Base-by-base conservation (phyloP, 352 stramenopile genomes). In the Phytophthora hybrid region DNA sequence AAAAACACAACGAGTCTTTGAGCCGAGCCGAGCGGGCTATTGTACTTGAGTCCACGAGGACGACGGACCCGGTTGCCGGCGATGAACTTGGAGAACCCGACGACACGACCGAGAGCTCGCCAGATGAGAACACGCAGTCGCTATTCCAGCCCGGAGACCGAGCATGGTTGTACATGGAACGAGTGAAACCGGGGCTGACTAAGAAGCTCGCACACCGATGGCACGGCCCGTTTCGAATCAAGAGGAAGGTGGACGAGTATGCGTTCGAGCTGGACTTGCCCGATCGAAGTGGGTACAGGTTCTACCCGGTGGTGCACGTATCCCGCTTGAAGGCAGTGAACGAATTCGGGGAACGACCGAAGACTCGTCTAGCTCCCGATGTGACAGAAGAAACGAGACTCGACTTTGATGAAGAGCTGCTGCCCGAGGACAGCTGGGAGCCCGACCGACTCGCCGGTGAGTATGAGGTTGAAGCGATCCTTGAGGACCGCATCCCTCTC, bases 61-160 rank as follows among this genome's bases (percentile, higher is more conserved):
- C 5, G 3, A 4, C 0, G 29, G 8, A 4, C 29, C 6, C 29
- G 8, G 29, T 4, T 0, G 4, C 3, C 0, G 6, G 4, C 29
- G 29, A 31, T 26, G 23, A 26, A 3, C 23, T 3, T 26, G 23
- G 23, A 26, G 23, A 26, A 7, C 29, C 29, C 0, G 29, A 8
- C 29, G 29, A 31, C 29, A 5, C 29, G 4, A 5, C 7, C 4
- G 29, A 31, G 4, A 31, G 4, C 29, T 31, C 29, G 29, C 4
- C 5, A 0, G 29, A 7, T 4, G 4, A 5, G 4, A 31, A 5
- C 29, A 31, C 29, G 4, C 29, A 7, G 29, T 6, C 29, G 6
- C 29, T 31, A 5, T 31, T 31, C 29, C 29, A 31, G 29, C 29
- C 29, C 8, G 29, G 29, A 7, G 29, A 31, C 29, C 3, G 29